Evolutionary conservation across 768 basidiomycete species (phyloP).

Genomic region (Suillus occidentalis): DNA sequence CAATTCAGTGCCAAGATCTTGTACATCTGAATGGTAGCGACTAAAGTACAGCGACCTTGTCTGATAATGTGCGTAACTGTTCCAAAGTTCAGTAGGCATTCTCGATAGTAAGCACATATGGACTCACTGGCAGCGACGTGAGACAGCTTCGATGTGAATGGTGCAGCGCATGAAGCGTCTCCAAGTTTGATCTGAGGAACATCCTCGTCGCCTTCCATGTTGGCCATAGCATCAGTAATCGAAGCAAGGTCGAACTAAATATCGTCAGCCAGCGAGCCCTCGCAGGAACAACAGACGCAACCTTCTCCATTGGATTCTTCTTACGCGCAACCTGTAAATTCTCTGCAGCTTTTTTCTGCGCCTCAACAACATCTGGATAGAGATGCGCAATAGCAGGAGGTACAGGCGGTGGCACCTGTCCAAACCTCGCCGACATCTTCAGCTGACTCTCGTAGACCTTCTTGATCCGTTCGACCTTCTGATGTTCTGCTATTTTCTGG

Average conservation of each 20-base stretch:
- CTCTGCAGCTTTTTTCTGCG: conserved; percentile 79
- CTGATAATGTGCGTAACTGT: conserved; percentile 95
- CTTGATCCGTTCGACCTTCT: conserved; percentile 86
- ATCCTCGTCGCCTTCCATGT: conserved; percentile 94
- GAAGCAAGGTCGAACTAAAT: conserved; percentile 71
- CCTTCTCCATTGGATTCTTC: conserved; percentile 91
- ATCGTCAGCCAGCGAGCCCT: conserved; percentile 17
- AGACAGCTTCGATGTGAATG: conserved; percentile 97
- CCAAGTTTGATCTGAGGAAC: conserved; percentile 98
- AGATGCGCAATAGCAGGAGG: conserved; percentile 85
- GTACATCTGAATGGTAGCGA: conserved; percentile 99
- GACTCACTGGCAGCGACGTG: conserved; percentile 93
- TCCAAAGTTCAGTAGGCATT: conserved; percentile 1
- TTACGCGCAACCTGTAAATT: conserved; percentile 64
- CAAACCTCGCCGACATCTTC: conserved; percentile 85
- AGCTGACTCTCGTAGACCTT: conserved; percentile 97
- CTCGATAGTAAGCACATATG: not conserved
- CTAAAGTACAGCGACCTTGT: conserved; percentile 97
- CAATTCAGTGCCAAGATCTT: conserved; percentile 98
- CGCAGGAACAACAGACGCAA: conserved; percentile 31
- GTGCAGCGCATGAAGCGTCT: conserved; percentile 98
- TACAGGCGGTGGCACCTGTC: conserved; percentile 91
- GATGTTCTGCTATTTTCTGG: conserved; percentile 91
- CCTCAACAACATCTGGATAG: conserved; percentile 88
- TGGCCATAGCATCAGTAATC: conserved; percentile 83